Base-by-base conservation (phyloP, 352 stramenopile species). In the Phytophthora vignae region DNA sequence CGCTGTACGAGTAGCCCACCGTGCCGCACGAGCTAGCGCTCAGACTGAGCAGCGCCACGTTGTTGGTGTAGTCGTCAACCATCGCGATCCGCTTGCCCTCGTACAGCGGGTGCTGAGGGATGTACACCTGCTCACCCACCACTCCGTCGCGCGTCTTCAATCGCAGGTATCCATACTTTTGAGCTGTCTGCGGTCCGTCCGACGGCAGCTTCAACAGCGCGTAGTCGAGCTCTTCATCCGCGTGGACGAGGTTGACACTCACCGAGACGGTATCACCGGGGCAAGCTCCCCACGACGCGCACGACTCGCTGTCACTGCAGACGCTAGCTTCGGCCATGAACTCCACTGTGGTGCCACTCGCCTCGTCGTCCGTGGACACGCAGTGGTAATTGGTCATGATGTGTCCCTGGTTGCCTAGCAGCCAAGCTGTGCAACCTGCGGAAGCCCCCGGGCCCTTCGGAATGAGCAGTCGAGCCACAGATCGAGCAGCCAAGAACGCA, bases 301-400 rank as follows among this genome's bases (percentile, higher is more conserved):
- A 91, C 44, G 81, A 67, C 1, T 71, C 62, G 33, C 54, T 80
- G 19, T 72, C 67, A 11, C 60, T 76, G 57, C 85, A 92, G 2
- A 60, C 64, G 12, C 19, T 21, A 0, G 71, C 80, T 57, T 91
- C 76, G 5, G 84, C 84, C 73, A 90, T 83, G 65, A 94, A 92
- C 67, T 94, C 84, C 22, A 91, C 78, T 0, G 71, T 88, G 9
- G 78, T 84, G 19, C 48, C 58, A 2, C 42, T 54, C 0, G 87
- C 84, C 15, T 92, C 79, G 10, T 52, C 56, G 12, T 79, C 65
- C 1, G 67, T 75, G 25, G 79, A 71, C n/a, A 91, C 73, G 73
- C 87, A 92, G 69, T 94, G 87, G 60, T 91, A 77, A 67, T 94
- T 94, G 11, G 87, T 94, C 50, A 94, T 72, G 53, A 94, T 22